Conservation (phyloP, 2,329 filamentous ascomycete genomes). For the Pyrenochaeta sp. region DNA sequence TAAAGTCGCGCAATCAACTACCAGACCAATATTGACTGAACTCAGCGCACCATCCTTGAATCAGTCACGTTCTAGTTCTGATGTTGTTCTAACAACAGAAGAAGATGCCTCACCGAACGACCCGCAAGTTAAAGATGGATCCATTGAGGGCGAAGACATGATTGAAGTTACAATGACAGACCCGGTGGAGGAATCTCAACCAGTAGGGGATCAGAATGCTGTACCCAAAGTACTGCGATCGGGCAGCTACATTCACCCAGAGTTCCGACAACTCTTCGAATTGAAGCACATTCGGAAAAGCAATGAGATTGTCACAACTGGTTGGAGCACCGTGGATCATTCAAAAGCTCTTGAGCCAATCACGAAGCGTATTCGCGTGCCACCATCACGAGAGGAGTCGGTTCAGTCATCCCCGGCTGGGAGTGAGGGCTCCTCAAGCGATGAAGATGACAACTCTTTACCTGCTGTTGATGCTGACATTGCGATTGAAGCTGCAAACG, state of each 20-base stretch:
- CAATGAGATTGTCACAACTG: slow-evolving; percentile 71
- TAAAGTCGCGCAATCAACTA: slow-evolving; percentile 79
- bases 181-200: slow-evolving; percentile 49
- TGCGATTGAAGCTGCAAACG: slow-evolving; percentile 40
- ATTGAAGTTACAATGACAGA: slow-evolving; percentile 90
- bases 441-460: slow-evolving; percentile 43
- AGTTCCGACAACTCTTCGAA: slow-evolving; percentile 72
- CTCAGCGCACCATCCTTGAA: slow-evolving; percentile 60
- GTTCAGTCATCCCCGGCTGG: slow-evolving; percentile 39
- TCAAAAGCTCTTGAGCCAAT: slow-evolving; percentile 66
- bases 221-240: slow-evolving; percentile 59
- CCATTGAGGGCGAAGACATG: slow-evolving; percentile 87
- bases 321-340: slow-evolving; percentile 71
- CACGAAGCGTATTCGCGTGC: slow-evolving; percentile 54
- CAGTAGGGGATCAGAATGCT: slow-evolving; percentile 22
- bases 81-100: slow-evolving; percentile 72
- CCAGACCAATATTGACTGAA: slow-evolving; percentile 69
- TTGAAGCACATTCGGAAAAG: slow-evolving; percentile 69
- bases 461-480: slow-evolving; percentile 37
- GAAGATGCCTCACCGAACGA: slow-evolving; percentile 73
- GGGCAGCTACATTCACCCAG: slow-evolving; percentile 70
- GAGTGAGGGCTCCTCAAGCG: slow-evolving; percentile 41
- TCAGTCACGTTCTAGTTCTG: slow-evolving; percentile 64
- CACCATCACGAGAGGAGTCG: slow-evolving; percentile 45
- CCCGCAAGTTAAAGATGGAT: slow-evolving; percentile 76